These are phyloP conservation scores for Neurospora sp. DNA, from an alignment of 495 filamentous ascomycete genomes.

Conservation along the genomic window DNA sequence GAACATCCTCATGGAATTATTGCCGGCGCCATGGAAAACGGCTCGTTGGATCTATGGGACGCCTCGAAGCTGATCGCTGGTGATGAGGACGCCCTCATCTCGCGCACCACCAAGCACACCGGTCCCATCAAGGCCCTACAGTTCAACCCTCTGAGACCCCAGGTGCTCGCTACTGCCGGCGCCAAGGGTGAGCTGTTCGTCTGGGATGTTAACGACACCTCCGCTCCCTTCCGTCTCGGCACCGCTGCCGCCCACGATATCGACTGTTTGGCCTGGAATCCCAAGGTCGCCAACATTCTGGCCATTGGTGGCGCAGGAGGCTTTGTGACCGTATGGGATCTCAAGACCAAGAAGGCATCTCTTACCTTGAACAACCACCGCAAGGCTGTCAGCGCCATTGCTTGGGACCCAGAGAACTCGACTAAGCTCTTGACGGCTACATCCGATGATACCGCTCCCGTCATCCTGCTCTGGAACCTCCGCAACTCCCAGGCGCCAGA, in stretches of 20 bases:
- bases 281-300: slow-evolving; percentile 91
- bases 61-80: slow-evolving; percentile 72
- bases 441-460: slow-evolving; percentile 79
- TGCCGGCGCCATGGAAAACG: slow-evolving; percentile 92
- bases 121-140: slow-evolving; percentile 92
- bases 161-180: slow-evolving; percentile 85
- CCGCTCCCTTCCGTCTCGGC: slow-evolving; percentile 79
- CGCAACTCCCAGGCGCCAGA: slow-evolving; percentile 94
- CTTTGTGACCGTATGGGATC: slow-evolving; percentile 97
- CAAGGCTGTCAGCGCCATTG: slow-evolving; percentile 89
- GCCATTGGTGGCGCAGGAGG: slow-evolving; percentile 90
- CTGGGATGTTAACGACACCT: slow-evolving; percentile 82
- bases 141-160: slow-evolving; percentile 91
- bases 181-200: slow-evolving; percentile 95
- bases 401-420: slow-evolving; percentile 90
- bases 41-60: slow-evolving; percentile 92
- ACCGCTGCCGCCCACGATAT: slow-evolving; percentile 85
- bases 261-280: slow-evolving; percentile 95
- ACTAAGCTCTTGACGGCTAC: slow-evolving; percentile 90
- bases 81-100: slow-evolving; percentile 61
- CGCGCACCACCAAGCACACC: slow-evolving; percentile 82
- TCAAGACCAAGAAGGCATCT: slow-evolving; percentile 93
- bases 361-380: slow-evolving; percentile 91
- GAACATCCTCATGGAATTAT: slow-evolving; percentile 75
- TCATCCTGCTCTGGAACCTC: slow-evolving; percentile 89